Evolutionary conservation across 352 stramenopile species (phyloP), one percentile per base, ranked within the genome.

Genomic region (Globisporangium polare): DNA sequence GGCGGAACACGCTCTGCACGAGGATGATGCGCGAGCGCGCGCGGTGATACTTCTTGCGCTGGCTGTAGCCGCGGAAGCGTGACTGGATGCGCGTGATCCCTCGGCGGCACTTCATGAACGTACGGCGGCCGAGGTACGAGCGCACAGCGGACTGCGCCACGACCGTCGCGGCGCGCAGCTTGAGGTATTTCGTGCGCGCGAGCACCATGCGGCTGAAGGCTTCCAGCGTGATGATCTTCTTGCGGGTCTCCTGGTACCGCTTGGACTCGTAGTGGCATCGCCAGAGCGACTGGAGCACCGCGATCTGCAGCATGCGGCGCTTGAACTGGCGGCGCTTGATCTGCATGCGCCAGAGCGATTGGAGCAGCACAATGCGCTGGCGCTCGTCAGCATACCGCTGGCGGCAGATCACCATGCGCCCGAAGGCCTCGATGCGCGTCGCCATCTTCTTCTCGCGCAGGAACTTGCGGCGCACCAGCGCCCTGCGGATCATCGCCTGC

Each of bases 381-480:
- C 74, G 77, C 37, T 83, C 78, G 39, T 80, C 66, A 1, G 54
- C 62, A 71, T 89, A 95, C 6, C 75, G 74, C 53, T 87, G 74
- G 20, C 81, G 83, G 41, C 72, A 90, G 24, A 93, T 83, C 17
- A 94, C 53, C 87, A 95, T 94, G 41, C 85, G 79, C 0, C 83
- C 81, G 62, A 95, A 93, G 12, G 85, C 84, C 42, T 86, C 81
- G 35, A 95, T 89, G 26, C 87, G 85, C 8, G 85, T 92, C 6
- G 87, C 87, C 87, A 96, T 96, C 51, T 92, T 93, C 63, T 89
- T 91, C 60, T 96, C 87, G 12, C 69, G 80, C 22, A 93, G 45
- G 33, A 94, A 92, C 56, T 87, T 89, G 22, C 85, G 80, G 13
- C 85, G 85, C 50, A 92, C 77, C 8, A 96, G 71, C 5, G 80